These are phyloP conservation scores for Bruguiera hainesii DNA, from an alignment of 441 rosid genomes.

Conservation along the genomic window DNA sequence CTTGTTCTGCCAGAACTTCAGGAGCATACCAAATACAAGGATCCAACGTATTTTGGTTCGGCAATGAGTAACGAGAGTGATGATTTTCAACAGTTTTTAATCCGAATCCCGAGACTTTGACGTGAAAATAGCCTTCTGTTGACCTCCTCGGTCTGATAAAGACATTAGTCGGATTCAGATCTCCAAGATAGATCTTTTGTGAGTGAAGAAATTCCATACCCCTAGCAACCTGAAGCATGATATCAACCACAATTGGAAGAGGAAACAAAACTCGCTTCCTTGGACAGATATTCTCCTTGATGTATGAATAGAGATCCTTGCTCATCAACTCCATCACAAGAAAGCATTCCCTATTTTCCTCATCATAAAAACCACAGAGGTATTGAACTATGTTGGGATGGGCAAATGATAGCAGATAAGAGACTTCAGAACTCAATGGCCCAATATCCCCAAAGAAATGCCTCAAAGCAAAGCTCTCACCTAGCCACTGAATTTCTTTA, in stretches of 20 bases:
- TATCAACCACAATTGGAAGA: constrained; percentile 70
- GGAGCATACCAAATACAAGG: constrained; percentile 86
- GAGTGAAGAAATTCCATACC: constrained; percentile 95
- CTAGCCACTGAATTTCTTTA: constrained; percentile 92
- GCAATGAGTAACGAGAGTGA: constrained; percentile 25
- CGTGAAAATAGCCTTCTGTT: constrained; percentile 72
- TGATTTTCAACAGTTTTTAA: constrained; percentile 39
- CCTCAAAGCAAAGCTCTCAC: constrained; percentile 67
- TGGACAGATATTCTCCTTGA: constrained; percentile 79
- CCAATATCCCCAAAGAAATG: constrained; percentile 58
- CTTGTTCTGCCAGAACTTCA: constrained; percentile 69
- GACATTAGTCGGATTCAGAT: constrained; percentile 65
- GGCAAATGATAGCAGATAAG: constrained; percentile 53
- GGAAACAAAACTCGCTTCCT: constrained; percentile 60
- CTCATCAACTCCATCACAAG: constrained; percentile 79
- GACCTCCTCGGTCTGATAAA: constrained; percentile 59
- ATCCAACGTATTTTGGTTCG: constrained; percentile 30
- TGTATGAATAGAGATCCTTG: constrained; percentile 62
- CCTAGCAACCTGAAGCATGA: constrained; percentile 89
- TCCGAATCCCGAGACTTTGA: constrained; percentile 79
- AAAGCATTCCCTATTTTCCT: constrained; percentile 75
- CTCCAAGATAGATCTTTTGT: constrained; percentile 60
- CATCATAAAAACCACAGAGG: constrained; percentile 80
- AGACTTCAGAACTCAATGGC: constrained; percentile 52
- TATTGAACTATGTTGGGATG: constrained; percentile 81